A percentile compares a stretch with the other conserved stretches of the same genome.
Evolutionary conservation across 768 basidiomycete species (phyloP).

Genomic region (Gymnopilus dilepis): DNA sequence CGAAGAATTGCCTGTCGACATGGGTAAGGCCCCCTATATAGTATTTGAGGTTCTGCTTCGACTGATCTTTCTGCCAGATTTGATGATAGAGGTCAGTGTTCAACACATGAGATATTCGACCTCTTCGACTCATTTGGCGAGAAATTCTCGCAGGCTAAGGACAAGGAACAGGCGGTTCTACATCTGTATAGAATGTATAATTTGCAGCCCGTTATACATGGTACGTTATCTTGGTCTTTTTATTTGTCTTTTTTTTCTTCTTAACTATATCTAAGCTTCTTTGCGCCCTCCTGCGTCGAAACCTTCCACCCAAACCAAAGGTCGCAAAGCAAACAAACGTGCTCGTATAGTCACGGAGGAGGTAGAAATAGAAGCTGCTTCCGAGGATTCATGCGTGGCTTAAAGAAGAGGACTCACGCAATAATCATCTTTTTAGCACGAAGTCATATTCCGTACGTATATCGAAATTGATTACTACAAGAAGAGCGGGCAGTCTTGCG

Average conservation of each 20-base stretch:
- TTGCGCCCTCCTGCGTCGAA: conserved; percentile 48
- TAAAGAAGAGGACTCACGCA: no score
- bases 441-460: neutral
- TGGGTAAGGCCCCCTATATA: conserved; percentile 47
- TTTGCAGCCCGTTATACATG: conserved; percentile 66
- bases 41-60: conserved; percentile 11
- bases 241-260: neutral
- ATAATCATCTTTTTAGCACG: no score
- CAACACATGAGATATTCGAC: neutral
- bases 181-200: conserved; percentile 82
- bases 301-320: conserved; percentile 49
- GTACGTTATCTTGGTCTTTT: conserved; percentile 35
- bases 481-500: neutral
- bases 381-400: neutral
- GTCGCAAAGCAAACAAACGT: conserved; percentile 48
- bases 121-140: conserved; percentile 20
- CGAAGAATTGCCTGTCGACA: conserved; percentile 64
- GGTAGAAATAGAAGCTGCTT: conserved; percentile 8
- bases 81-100: conserved; percentile 77
- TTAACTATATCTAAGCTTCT: conserved; percentile 35
- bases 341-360: conserved; percentile 25
- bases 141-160: conserved; percentile 62
- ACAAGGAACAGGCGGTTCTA: conserved; percentile 93
- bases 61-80: conserved; percentile 46
- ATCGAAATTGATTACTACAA: neutral